Conservation (phyloP, 2,329 filamentous ascomycete species). For the Botrytis aclada region DNA sequence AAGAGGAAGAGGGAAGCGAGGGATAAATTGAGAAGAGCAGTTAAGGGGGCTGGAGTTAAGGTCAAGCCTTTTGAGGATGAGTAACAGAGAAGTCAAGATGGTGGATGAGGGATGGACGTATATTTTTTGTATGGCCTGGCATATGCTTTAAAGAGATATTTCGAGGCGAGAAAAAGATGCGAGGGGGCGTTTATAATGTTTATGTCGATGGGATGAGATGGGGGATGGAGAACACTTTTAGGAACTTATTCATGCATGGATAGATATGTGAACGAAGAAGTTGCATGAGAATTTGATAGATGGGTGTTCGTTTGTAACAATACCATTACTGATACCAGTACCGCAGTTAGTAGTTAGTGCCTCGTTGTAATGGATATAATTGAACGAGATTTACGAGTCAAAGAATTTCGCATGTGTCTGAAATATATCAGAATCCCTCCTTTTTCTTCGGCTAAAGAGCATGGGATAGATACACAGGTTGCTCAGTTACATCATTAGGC, state of each 20-base stretch:
- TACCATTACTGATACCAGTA: conserved; percentile 1
- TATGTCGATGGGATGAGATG: background rate
- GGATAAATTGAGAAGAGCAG: conserved; percentile 44
- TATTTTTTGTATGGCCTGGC: background rate
- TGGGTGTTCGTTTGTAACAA: background rate
- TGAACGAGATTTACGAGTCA: background rate
- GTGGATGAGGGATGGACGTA: background rate
- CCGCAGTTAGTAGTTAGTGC: background rate
- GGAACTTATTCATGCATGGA: background rate
- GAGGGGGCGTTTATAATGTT: conserved; percentile 1
- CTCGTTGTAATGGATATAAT: background rate
- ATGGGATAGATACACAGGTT: background rate
- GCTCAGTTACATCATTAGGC: background rate
- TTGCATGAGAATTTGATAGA: background rate
- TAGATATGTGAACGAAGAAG: background rate
- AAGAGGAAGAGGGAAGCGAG: conserved; percentile 53
- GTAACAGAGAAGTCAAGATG: background rate
- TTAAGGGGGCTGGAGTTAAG: conserved; percentile 35
- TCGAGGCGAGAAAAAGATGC: background rate
- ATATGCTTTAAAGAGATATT: background rate
- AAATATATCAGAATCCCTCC: background rate
- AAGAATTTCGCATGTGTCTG: background rate
- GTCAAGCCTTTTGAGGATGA: conserved; percentile 35
- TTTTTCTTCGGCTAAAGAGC: background rate
- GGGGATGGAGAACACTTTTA: background rate